These are phyloP conservation scores for Aristolochia contorta DNA, from an alignment of 164 flowering plant genomes.

Conservation along the genomic window DNA sequence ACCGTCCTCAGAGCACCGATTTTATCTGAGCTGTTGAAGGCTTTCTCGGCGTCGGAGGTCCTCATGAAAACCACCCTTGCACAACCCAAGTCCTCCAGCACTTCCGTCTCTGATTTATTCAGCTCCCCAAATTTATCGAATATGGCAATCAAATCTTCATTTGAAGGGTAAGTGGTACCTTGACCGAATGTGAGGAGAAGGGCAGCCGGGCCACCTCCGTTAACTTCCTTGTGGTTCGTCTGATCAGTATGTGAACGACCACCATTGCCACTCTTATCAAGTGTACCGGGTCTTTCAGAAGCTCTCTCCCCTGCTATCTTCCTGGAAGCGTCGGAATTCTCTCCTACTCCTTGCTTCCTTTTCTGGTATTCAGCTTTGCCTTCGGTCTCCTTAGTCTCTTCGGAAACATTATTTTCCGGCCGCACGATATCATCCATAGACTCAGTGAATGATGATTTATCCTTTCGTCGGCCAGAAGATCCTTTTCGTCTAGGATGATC, in stretches of 20 bases:
- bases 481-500: conserved; percentile 5
- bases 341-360: conserved; percentile 19
- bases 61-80: conserved; percentile 35
- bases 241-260: neutral
- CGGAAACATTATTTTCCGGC: conserved; percentile 3
- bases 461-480: conserved; percentile 6
- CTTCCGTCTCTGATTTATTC: conserved; percentile 34
- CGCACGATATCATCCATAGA: conserved; percentile 19
- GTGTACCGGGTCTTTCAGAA: neutral
- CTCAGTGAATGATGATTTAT: conserved; percentile 15
- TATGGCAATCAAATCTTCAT: conserved; percentile 21
- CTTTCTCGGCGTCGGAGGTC: conserved; percentile 41
- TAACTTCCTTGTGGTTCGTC: conserved; percentile 3
- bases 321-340: conserved; percentile 15
- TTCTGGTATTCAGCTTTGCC: neutral
- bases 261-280: neutral
- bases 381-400: conserved; percentile 11
- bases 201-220: conserved; percentile 20
- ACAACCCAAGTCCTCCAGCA: conserved; percentile 19
- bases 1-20: conserved; percentile 35
- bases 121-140: conserved; percentile 43
- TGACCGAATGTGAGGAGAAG: conserved; percentile 40
- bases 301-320: neutral
- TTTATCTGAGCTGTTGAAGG: conserved; percentile 33
- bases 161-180: conserved; percentile 34